phyloP scores from a whole-genome alignment of 768 basidiomycete genomes.

The Naganishia randhawae region DNA sequence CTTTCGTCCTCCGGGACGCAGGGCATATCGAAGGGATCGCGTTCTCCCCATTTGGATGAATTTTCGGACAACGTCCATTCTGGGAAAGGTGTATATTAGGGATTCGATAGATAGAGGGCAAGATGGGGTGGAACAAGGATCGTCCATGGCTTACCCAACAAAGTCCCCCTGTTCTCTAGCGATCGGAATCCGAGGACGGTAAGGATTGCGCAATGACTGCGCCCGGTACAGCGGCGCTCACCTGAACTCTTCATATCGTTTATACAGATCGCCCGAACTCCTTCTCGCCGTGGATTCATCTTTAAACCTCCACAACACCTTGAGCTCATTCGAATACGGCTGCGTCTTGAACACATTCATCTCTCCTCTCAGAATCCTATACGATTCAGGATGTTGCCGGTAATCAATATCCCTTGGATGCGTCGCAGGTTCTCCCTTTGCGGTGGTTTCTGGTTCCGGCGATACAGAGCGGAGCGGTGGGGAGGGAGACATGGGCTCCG shows the following conservation, averaged over 20 bases:
- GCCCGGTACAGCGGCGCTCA: not conserved
- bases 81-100: not conserved
- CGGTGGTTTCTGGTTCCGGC: not conserved
- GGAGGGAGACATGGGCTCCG: not conserved
- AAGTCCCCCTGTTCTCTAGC: conserved; percentile 13
- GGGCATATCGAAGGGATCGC: conserved; percentile 46
- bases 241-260: conserved; percentile 38
- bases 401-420: conserved; percentile 14
- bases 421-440: not conserved
- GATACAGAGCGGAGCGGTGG: not conserved
- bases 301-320: conserved; percentile 44
- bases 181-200: not conserved
- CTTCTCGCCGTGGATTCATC: conserved; percentile 38
- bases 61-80: conserved; percentile 47
- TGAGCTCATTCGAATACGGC: conserved; percentile 43
- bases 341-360: conserved; percentile 49
- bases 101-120: not conserved
- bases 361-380: conserved; percentile 40
- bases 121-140: not conserved
- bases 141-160: conserved; percentile 17
- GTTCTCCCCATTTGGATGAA: conserved; percentile 50
- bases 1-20: conserved; percentile 43
- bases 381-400: conserved; percentile 2
- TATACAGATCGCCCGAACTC: conserved; percentile 37
- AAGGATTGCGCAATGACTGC: not conserved